Evolutionary conservation across 179 eudicot species (phyloP).

Genomic region (Spinacia oleracea): DNA sequence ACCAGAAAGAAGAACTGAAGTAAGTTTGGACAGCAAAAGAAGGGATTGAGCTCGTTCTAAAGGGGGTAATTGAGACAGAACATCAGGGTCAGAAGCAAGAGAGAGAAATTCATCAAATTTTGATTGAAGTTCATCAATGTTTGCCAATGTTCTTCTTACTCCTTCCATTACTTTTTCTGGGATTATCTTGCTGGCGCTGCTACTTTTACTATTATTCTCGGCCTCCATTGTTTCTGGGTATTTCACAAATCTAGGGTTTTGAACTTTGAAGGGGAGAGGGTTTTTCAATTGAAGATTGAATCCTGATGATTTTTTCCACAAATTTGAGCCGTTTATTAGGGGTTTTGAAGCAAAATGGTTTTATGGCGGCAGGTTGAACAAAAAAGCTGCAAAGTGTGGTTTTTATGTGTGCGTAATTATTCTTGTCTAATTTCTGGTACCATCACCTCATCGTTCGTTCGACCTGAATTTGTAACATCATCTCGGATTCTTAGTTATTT

Average conservation of each 20-base stretch:
- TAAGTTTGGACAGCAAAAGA: constrained; percentile 61
- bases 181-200: constrained; percentile 29
- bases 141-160: constrained; percentile 51
- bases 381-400: background rate
- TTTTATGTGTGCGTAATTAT: background rate
- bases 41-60: constrained; percentile 78
- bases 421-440: too few relatives aligned
- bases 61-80: constrained; percentile 56
- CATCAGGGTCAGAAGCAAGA: constrained; percentile 49
- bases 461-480: background rate
- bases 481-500: too few relatives aligned
- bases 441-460: too few relatives aligned
- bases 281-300: background rate
- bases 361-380: constrained; percentile 1
- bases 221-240: constrained; percentile 27
- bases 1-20: constrained; percentile 71
- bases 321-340: constrained; percentile 5
- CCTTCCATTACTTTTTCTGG: constrained; percentile 68
- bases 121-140: constrained; percentile 50
- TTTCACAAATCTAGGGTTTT: constrained; percentile 18
- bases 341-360: background rate
- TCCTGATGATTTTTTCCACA: background rate
- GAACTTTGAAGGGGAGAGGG: constrained; percentile 4
- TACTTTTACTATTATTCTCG: constrained; percentile 11
- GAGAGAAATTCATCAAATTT: constrained; percentile 63